phyloP scores from a whole-genome alignment of 129 eudicot genomes.

The Ambrosia artemisiifolia region DNA sequence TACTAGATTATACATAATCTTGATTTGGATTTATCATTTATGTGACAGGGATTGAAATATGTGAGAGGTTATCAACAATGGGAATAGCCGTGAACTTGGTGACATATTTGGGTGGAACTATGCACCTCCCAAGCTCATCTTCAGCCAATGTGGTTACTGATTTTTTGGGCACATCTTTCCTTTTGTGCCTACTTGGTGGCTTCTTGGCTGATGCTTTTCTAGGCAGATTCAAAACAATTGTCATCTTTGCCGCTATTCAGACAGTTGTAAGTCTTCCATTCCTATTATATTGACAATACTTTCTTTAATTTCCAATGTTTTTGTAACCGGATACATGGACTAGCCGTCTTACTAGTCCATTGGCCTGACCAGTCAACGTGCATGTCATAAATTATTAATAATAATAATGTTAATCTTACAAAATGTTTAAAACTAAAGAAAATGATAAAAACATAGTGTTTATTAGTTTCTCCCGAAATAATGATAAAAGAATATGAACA shows the following conservation, averaged over 20 bases:
- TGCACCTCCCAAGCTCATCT: conserved; percentile 86
- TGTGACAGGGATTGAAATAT: conserved; percentile 65
- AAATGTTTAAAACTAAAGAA: too few relatives aligned
- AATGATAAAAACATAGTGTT: too few relatives aligned
- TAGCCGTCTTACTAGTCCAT: too few relatives aligned
- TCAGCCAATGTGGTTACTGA: conserved; percentile 90
- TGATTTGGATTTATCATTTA: conserved; percentile 14
- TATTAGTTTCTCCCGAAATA: too few relatives aligned
- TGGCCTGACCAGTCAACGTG: too few relatives aligned
- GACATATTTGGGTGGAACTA: conserved; percentile 79
- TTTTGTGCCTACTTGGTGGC: conserved; percentile 89
- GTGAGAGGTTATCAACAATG: conserved; percentile 98
- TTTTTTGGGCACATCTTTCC: conserved; percentile 88
- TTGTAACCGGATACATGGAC: too few relatives aligned
- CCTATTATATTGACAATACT: not conserved
- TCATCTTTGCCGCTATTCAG: conserved; percentile 62
- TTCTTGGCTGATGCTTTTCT: conserved; percentile 87
- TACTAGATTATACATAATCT: not conserved
- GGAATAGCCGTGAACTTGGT: conserved; percentile 97
- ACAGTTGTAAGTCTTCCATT: conserved; percentile 38
- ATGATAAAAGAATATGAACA: too few relatives aligned
- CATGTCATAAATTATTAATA: too few relatives aligned
- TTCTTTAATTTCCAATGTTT: too few relatives aligned
- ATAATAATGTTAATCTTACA: too few relatives aligned
- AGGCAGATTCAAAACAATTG: conserved; percentile 83